phyloP scores from a whole-genome alignment of 768 basidiomycete species.

The Kwoniella heveanensis region DNA sequence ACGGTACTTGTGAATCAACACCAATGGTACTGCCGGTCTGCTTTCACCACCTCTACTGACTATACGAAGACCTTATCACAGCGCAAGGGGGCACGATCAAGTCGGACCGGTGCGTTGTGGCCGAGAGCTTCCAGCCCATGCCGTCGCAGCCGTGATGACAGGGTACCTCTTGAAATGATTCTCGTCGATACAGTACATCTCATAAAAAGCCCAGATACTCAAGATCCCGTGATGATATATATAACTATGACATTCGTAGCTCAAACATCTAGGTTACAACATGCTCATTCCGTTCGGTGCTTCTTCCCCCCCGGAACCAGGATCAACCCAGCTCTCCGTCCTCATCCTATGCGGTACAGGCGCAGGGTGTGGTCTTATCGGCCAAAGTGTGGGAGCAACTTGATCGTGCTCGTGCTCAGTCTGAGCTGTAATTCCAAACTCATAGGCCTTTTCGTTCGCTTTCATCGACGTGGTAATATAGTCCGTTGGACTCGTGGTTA shows the following conservation, averaged over 20 bases:
- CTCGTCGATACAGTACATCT: not conserved
- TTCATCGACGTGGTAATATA: not conserved
- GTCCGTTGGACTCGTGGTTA: not conserved
- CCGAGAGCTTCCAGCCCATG: no score
- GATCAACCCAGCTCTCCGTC: slow-evolving; percentile 28
- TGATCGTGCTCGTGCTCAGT: not conserved
- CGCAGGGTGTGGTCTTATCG: not conserved
- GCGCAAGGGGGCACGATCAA: no score
- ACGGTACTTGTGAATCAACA: no score
- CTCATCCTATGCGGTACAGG: slow-evolving; percentile 4
- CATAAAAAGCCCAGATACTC: not conserved
- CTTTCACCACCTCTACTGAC: no score
- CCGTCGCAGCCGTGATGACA: no score
- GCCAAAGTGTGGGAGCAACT: no score
- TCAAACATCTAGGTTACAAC: slow-evolving; percentile 9
- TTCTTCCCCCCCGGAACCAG: slow-evolving; percentile 15
- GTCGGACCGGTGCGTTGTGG: no score
- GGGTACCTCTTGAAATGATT: no score
- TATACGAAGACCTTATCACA: no score
- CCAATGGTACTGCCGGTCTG: no score
- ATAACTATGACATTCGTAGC: not conserved
- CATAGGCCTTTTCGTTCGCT: no score
- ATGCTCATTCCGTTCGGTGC: slow-evolving; percentile 30
- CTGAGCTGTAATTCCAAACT: no score
- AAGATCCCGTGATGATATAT: not conserved